Percentiles rank a stretch among this genome's conserved stretches.
Conservation (phyloP, 192 early-diverging fungal genomes). For the Entomortierella beljakovae region DNA sequence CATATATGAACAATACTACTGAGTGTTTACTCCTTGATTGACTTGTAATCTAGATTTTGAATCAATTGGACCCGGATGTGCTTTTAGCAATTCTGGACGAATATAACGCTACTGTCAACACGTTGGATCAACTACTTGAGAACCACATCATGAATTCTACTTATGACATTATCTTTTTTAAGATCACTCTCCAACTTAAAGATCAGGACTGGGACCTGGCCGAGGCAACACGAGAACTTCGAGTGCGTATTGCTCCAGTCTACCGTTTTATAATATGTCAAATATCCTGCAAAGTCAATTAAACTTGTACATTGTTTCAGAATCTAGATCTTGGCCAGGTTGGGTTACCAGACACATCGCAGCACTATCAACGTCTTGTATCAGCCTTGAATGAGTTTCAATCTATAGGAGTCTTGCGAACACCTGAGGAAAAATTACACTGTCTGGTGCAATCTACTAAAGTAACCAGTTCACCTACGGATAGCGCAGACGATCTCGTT, state of each 20-base stretch:
- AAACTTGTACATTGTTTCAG: constrained; percentile 13
- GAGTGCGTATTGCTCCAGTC: constrained; percentile 12
- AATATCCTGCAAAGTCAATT: background rate
- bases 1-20: background rate
- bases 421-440: constrained; percentile 60
- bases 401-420: constrained; percentile 58
- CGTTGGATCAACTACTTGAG: constrained; percentile 51
- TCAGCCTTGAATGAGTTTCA: constrained; percentile 57
- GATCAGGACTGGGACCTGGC: constrained; percentile 50
- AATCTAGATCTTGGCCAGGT: constrained; percentile 61
- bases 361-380: constrained; percentile 41
- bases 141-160: constrained; percentile 66
- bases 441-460: constrained; percentile 55
- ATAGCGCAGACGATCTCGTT: constrained; percentile 58
- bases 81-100: constrained; percentile 24
- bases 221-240: constrained; percentile 47
- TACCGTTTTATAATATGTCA: background rate
- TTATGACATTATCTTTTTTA: constrained; percentile 66
- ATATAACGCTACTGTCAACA: constrained; percentile 15
- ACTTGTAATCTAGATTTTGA: constrained; percentile 21
- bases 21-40: background rate
- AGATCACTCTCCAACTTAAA: constrained; percentile 56
- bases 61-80: constrained; percentile 28
- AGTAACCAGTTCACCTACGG: constrained; percentile 22
- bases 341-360: constrained; percentile 52